These are phyloP conservation scores for Biscogniauxia marginata DNA, from an alignment of 2,329 filamentous ascomycete genomes.

Conservation along the genomic window DNA sequence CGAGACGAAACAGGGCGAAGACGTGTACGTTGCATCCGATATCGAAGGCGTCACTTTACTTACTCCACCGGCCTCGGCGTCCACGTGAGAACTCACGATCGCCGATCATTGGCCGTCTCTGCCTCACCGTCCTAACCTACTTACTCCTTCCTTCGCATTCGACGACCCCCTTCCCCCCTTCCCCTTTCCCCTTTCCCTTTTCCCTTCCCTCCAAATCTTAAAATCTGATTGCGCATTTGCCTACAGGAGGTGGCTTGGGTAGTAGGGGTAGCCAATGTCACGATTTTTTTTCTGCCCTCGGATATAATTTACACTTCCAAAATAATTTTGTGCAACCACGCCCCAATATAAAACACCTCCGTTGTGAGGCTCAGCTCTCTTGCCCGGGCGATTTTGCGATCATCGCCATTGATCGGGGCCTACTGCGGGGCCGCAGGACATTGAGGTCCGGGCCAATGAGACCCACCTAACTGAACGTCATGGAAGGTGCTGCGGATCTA, in stretches of 20 bases:
- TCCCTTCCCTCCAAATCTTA: neutral
- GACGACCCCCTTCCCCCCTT: neutral
- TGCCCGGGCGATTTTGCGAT: neutral
- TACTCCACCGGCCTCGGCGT: neutral
- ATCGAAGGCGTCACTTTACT: neutral
- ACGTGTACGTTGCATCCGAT: neutral
- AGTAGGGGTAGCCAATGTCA: neutral
- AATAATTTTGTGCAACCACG: too few relatives aligned
- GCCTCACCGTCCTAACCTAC: neutral
- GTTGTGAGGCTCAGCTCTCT: neutral
- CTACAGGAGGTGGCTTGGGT: neutral
- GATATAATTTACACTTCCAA: too few relatives aligned
- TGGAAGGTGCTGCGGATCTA: neutral
- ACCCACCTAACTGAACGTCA: neutral
- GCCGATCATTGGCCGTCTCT: neutral
- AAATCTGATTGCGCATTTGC: neutral
- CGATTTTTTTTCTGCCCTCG: too few relatives aligned
- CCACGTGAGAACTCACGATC: neutral
- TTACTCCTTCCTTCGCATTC: neutral
- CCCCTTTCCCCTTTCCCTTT: neutral
- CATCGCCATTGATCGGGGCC: neutral
- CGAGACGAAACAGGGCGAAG: too few relatives aligned
- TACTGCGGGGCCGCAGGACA: neutral
- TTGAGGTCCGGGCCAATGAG: neutral
- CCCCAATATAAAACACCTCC: neutral